A percentile compares a stretch with the other conserved stretches of the same genome.
phyloP scores from a whole-genome alignment of 1,139 yeast genomes.

The Maudiozyma humilis region DNA sequence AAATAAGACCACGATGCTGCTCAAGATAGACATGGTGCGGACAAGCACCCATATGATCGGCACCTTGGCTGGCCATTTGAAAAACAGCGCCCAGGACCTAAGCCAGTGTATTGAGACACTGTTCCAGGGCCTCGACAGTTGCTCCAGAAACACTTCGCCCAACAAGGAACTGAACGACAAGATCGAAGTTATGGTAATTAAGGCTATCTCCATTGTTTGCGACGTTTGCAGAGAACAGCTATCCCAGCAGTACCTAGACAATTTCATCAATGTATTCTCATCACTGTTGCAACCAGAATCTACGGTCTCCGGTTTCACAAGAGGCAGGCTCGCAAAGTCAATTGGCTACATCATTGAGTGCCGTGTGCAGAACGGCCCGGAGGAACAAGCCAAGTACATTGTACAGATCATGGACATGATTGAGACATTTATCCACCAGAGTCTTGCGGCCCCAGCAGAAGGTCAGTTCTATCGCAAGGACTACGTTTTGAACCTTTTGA shows the following conservation, averaged over 20 bases:
- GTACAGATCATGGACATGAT: constrained; percentile 26
- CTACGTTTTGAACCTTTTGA: constrained; percentile 46
- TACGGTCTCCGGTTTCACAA: constrained; percentile 41
- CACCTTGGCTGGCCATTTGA: constrained; percentile 47
- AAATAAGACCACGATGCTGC: constrained; percentile 10
- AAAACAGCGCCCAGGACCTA: constrained; percentile 34
- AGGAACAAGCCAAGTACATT: constrained; percentile 33
- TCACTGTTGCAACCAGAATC: constrained; percentile 43
- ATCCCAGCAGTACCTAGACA: constrained; percentile 39
- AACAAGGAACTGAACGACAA: constrained; percentile 18
- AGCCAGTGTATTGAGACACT: constrained; percentile 44
- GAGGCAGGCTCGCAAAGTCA: constrained; percentile 55
- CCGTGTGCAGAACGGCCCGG: constrained; percentile 40
- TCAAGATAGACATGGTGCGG: constrained; percentile 31
- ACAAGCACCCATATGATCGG: constrained; percentile 49
- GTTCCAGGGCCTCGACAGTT: constrained; percentile 34
- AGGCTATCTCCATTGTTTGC: constrained; percentile 53
- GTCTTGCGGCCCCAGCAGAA: constrained; percentile 14
- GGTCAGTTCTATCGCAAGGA: constrained; percentile 16
- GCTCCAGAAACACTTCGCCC: constrained; percentile 13
- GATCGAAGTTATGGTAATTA: constrained; percentile 40
- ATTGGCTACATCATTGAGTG: constrained; percentile 51
- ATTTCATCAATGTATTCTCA: constrained; percentile 44
- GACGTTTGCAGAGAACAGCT: constrained; percentile 49
- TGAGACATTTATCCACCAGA: constrained; percentile 17